A percentile compares a stretch with the other conserved stretches of the same genome.
Evolutionary conservation across 164 flowering plant genomes (phyloP).

Genomic region (Magnolia kwangsiensis): DNA sequence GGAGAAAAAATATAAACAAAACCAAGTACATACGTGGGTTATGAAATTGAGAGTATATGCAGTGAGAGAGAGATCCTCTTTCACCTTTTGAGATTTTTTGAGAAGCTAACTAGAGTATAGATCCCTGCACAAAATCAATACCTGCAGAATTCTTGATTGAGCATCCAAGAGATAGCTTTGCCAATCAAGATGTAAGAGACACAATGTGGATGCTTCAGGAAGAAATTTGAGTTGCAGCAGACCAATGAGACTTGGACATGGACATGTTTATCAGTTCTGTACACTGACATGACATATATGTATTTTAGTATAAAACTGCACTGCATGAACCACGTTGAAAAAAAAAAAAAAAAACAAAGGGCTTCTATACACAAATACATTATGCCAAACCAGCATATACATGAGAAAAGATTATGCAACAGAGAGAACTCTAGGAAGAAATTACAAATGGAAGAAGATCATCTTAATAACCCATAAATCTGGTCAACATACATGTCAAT

Average conservation of each 20-base stretch:
- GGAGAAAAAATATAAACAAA: slow-evolving; percentile 7
- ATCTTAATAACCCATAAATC: slow-evolving; percentile 12
- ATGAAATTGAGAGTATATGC: too few relatives aligned
- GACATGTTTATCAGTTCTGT: background rate
- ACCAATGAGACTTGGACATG: background rate
- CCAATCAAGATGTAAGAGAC: background rate
- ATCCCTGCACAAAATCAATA: too few relatives aligned
- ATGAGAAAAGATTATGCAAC: background rate
- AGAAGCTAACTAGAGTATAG: too few relatives aligned
- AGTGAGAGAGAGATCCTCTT: too few relatives aligned
- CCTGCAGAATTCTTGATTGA: too few relatives aligned
- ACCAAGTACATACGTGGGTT: slow-evolving; percentile 4
- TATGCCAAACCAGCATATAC: background rate
- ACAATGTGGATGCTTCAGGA: background rate
- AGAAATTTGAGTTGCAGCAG: background rate
- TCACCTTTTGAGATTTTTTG: too few relatives aligned
- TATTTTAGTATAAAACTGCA: background rate
- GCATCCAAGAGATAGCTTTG: background rate
- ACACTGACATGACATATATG: background rate
- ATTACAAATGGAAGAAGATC: slow-evolving; percentile 2
- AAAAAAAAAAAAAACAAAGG: background rate
- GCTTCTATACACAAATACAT: background rate
- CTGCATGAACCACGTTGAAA: background rate
- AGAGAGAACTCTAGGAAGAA: background rate
- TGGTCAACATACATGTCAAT: slow-evolving; percentile 88